These are phyloP conservation scores for Asterophora lycoperdoides DNA, from an alignment of 768 basidiomycete genomes.

Conservation along the genomic window DNA sequence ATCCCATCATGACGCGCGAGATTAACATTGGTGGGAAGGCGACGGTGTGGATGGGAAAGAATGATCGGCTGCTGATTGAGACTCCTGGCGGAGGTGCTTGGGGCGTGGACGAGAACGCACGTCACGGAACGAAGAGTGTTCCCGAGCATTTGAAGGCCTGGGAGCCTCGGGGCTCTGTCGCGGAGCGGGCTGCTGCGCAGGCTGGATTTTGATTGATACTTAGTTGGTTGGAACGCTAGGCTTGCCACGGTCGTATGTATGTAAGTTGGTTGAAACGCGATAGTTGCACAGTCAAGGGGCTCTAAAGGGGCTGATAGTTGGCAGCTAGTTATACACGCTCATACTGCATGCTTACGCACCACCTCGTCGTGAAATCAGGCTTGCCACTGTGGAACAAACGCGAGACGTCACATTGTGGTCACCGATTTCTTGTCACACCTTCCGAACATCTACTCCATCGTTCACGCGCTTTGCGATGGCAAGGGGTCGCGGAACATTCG, in stretches of 20 bases:
- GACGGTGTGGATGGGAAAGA: constrained; percentile 83
- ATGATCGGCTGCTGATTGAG: constrained; percentile 75
- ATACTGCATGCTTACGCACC: too few relatives aligned
- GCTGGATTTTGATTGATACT: constrained; percentile 58
- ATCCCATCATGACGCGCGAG: constrained; percentile 36
- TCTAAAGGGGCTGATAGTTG: too few relatives aligned
- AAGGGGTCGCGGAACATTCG: constrained; percentile 53
- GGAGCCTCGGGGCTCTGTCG: constrained; percentile 71
- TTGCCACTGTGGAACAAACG: too few relatives aligned
- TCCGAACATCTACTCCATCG: not conserved
- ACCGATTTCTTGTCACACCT: constrained; percentile 1
- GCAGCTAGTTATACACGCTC: too few relatives aligned
- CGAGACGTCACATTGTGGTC: constrained; percentile 12
- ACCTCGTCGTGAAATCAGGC: too few relatives aligned
- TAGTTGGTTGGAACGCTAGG: too few relatives aligned
- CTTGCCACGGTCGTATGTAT: too few relatives aligned
- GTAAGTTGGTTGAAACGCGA: too few relatives aligned
- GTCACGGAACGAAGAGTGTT: constrained; percentile 20
- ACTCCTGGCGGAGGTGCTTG: constrained; percentile 92
- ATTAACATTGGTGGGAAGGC: constrained; percentile 92
- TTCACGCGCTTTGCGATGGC: constrained; percentile 33
- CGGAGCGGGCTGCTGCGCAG: constrained; percentile 59
- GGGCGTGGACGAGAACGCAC: constrained; percentile 44
- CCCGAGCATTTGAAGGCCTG: constrained; percentile 40
- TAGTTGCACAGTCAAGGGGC: too few relatives aligned